These are phyloP conservation scores for Mycena leptocephala DNA, from an alignment of 768 basidiomycete genomes.

Conservation along the genomic window DNA sequence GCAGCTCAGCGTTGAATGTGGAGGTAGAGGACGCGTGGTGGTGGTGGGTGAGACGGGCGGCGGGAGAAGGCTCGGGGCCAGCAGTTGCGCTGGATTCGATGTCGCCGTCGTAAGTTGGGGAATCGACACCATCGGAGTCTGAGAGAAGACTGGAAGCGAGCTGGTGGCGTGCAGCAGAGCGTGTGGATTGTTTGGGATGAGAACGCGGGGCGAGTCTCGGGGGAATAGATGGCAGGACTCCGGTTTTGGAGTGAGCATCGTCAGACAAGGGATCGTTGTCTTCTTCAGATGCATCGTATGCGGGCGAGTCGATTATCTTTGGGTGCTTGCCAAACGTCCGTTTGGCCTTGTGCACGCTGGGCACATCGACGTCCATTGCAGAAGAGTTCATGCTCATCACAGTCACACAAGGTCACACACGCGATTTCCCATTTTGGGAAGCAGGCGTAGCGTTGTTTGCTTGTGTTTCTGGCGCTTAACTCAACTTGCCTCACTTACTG, in stretches of 20 bases:
- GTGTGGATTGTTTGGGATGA: slow-evolving; percentile 49
- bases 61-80: slow-evolving; percentile 59
- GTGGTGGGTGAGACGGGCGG: slow-evolving; percentile 37
- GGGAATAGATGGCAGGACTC: neutral
- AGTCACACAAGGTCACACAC: neutral
- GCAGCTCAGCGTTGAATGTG: slow-evolving; percentile 65
- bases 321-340: slow-evolving; percentile 83
- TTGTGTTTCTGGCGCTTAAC: neutral
- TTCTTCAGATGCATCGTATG: slow-evolving; percentile 90
- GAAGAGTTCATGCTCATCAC: neutral
- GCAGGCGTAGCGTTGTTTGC: neutral
- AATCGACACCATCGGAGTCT: slow-evolving; percentile 85
- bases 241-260: slow-evolving; percentile 55
- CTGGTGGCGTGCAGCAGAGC: slow-evolving; percentile 59
- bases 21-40: slow-evolving; percentile 66
- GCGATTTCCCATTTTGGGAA: neutral
- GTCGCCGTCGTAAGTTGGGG: slow-evolving; percentile 93
- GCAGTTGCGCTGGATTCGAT: slow-evolving; percentile 85
- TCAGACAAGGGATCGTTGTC: slow-evolving; percentile 92
- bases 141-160: slow-evolving; percentile 71
- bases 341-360: slow-evolving; percentile 59
- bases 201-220: slow-evolving; percentile 38
- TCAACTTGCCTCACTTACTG: too few relatives aligned
- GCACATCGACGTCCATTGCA: slow-evolving; percentile 29
- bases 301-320: slow-evolving; percentile 76